Percentiles rank a stretch among this genome's conserved stretches.
These are phyloP conservation scores for Penicillium polonicum DNA, from an alignment of 2,329 filamentous ascomycete genomes.

Conservation along the genomic window DNA sequence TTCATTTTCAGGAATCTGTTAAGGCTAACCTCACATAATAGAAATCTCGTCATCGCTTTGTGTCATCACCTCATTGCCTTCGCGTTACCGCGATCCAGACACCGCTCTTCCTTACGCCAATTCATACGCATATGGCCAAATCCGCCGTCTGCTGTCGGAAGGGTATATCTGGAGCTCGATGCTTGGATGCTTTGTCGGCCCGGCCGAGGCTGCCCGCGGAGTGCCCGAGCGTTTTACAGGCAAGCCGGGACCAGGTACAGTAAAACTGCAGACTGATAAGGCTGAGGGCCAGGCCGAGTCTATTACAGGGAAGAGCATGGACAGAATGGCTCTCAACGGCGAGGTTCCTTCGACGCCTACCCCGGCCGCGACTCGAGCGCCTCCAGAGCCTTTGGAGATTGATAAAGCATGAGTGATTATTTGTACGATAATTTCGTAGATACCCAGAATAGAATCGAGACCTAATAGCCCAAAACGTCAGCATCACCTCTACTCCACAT, in stretches of 20 bases:
- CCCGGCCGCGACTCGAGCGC: neutral
- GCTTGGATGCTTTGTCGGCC: slow-evolving; percentile 80
- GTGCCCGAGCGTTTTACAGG: slow-evolving; percentile 73
- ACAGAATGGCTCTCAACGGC: neutral
- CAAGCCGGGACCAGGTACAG: slow-evolving; percentile 5
- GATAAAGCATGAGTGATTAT: slow-evolving; percentile 7
- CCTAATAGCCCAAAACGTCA: slow-evolving; percentile 6
- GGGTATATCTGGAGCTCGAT: slow-evolving; percentile 80
- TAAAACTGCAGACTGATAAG: neutral
- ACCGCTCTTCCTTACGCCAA: slow-evolving; percentile 83
- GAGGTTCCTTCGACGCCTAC: slow-evolving; percentile 6
- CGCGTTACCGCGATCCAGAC: slow-evolving; percentile 78
- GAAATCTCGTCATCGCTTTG: slow-evolving; percentile 60
- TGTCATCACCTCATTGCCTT: slow-evolving; percentile 77
- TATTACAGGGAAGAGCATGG: slow-evolving; percentile 1
- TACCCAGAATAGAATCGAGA: slow-evolving; percentile 11
- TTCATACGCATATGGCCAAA: slow-evolving; percentile 71
- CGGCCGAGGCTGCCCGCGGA: slow-evolving; percentile 58
- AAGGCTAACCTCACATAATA: slow-evolving; percentile 22
- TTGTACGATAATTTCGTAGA: slow-evolving; percentile 11
- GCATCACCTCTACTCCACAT: slow-evolving; percentile 8
- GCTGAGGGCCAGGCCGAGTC: slow-evolving; percentile 15
- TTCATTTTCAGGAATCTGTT: neutral
- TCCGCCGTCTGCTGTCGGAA: slow-evolving; percentile 69
- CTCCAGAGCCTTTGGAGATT: slow-evolving; percentile 19